Evolutionary conservation across 768 basidiomycete genomes (phyloP).

Genomic region (Coprinellus micaceus): DNA sequence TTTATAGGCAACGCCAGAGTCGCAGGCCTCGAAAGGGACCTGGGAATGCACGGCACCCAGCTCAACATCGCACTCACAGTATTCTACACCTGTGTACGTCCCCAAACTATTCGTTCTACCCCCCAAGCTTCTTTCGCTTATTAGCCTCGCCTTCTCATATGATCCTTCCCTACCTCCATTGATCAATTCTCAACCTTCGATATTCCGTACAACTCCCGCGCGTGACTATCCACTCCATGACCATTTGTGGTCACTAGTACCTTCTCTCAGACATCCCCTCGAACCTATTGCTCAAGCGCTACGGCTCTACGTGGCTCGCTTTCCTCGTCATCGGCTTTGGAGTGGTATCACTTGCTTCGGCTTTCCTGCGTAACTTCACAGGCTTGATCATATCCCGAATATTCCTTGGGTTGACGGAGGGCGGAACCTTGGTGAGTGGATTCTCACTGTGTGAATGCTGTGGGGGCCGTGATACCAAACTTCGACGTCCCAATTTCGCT

Average conservation of each 20-base stretch:
- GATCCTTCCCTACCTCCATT: no score
- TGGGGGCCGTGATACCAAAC: no score
- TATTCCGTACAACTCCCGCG: no score
- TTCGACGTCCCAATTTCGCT: no score
- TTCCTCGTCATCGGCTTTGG: conserved; percentile 38
- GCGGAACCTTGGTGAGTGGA: conserved; percentile 36
- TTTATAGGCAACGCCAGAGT: conserved; percentile 23
- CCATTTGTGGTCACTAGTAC: conserved; percentile 22
- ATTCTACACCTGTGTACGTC: conserved; percentile 36
- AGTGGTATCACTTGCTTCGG: conserved; percentile 33
- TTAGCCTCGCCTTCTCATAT: no score
- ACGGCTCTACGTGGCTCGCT: conserved; percentile 38
- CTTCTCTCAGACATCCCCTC: conserved; percentile 38
- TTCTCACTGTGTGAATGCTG: no score
- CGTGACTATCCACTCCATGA: background rate
- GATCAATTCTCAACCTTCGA: no score
- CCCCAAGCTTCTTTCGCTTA: background rate
- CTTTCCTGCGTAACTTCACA: conserved; percentile 32
- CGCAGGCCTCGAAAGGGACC: conserved; percentile 36
- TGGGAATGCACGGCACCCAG: conserved; percentile 37
- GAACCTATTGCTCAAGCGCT: conserved; percentile 38
- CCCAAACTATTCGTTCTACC: background rate
- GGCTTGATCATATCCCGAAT: conserved; percentile 34
- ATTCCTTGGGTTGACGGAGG: conserved; percentile 40
- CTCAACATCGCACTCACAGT: conserved; percentile 40